Evolutionary conservation across 192 early-diverging fungal genomes (phyloP), one percentile per base, ranked within the genome.

Genomic region (Gigaspora rosea): DNA sequence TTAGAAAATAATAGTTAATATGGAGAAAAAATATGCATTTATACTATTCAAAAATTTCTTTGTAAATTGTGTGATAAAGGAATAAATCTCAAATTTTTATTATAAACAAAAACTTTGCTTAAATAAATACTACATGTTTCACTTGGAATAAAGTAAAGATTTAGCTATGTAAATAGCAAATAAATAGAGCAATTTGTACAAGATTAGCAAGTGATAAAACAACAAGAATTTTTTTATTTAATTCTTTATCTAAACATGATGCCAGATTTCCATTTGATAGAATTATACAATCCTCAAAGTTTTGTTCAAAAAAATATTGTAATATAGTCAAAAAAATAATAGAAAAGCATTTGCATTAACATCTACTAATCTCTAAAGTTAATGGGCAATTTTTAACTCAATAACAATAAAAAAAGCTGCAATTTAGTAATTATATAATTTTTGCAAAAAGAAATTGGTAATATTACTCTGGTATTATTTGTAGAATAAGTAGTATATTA

Each of bases 381-480:
- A 13, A 72, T 32, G 27, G 27, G 0, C 13, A 33, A 18, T 72
- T 35, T 33, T 15, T 57, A 4, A 57, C 15, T 6, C 11, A 22
- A 71, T 4, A 13, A 8, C 11, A 54, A 71, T 71, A 8, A 3
- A 54, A 4, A 4, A 51, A 71, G 4, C 13, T 15, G 22, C 54
- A 20, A 16, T 73, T 35, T 15, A 73, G 41, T 56, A 73, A 58
- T 58, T 73, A n/a, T 73, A 73, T 73, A 22, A 18, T 18, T 73
- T 73, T 59, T 73, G 71, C 58, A 57, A 56, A 73, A 1, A 73
- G 36, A 56, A 72, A 36, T 72, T 54, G 15, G n/a, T 72, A 33
- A 33, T 46, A 22, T 58, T 0, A 6, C 56, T 73, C 41, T 73
- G 52, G 54, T 8, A 0, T 47, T 58, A 72, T 58, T 36, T 58